Base-by-base conservation (phyloP, 2,329 filamentous ascomycete species). In the Phaeosphaeriaceae sp. region DNA sequence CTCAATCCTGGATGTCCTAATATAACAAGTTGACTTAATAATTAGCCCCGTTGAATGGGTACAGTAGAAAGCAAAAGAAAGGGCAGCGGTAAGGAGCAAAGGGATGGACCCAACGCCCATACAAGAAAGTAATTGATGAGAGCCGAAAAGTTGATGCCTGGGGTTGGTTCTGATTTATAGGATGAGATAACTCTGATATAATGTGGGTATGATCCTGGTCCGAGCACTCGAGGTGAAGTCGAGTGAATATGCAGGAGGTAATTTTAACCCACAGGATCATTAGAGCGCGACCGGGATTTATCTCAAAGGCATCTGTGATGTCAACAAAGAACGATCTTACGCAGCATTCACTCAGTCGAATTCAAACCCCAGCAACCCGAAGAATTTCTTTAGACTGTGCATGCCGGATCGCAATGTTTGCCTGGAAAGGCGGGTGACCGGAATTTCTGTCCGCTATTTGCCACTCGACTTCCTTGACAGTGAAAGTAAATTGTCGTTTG, bases 151-250 rank as follows among this genome's bases (percentile, higher is more conserved):
- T 15, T 34, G 32, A 34, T 2, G 16, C n/a, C 13, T 11, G 12
- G 32, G n/a, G 17, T 16, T 15, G 13, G n/a, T 34, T n/a, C 15
- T 18, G 4, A n/a, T 4, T 17, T 15, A 15, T 16, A 15, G n/a
- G 32, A 16, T 9, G 32, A 34, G n/a, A 16, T 15, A 17, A 15
- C 4, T 4, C n/a, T 16, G n/a, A 17, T 16, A 34, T 15, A 34
- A 9, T 5, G 32, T 30, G 36, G 39, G 6, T 17, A 39, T 20
- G 30, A 40, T 21, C 18, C 9, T 29, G 39, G 46, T 21, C 49
- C 49, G 40, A 16, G 36, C 49, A 44, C 13, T 12, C 30, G 45
- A 39, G 49, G 49, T 52, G 49, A 52, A 48, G 39, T 35, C 36
- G 47, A 50, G 29, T 37, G 13, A 15, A 15, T 29, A 42, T 18